phyloP scores from a whole-genome alignment of 2,329 filamentous ascomycete genomes.

The Dactylellina leptospora region DNA sequence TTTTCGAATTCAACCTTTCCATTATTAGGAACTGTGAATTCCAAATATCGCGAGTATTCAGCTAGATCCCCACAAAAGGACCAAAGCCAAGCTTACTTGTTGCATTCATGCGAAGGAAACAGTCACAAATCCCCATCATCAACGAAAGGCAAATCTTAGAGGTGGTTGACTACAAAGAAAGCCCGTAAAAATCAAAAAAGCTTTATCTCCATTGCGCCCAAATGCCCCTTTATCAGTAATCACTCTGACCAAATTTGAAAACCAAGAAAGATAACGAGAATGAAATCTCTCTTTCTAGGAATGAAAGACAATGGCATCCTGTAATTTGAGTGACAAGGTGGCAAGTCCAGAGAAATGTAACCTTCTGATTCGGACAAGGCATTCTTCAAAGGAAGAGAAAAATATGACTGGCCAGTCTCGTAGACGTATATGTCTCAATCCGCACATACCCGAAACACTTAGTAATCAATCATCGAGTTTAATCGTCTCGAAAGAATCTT shows the following conservation, averaged over 20 bases:
- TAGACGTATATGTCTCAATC: conserved; percentile 9
- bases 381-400: neutral
- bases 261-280: neutral
- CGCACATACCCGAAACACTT: neutral
- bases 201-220: too few species aligned
- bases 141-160: neutral
- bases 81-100: neutral
- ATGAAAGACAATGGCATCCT: neutral
- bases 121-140: neutral
- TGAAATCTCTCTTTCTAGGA: neutral
- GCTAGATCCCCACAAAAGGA: neutral
- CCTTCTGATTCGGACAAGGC: neutral
- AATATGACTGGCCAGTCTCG: neutral
- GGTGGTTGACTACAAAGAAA: neutral
- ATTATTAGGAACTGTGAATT: conserved; percentile 32
- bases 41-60: conserved; percentile 18
- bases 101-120: conserved; percentile 19
- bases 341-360: neutral
- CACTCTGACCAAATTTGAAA: neutral
- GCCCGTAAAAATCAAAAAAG: neutral
- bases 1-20: conserved; percentile 7
- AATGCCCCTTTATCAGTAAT: conserved; percentile 8
- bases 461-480: conserved; percentile 31
- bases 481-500: conserved; percentile 29
- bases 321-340: too few species aligned